Conservation (phyloP, 2,329 filamentous ascomycete species). For the Calonectria pteridis region DNA sequence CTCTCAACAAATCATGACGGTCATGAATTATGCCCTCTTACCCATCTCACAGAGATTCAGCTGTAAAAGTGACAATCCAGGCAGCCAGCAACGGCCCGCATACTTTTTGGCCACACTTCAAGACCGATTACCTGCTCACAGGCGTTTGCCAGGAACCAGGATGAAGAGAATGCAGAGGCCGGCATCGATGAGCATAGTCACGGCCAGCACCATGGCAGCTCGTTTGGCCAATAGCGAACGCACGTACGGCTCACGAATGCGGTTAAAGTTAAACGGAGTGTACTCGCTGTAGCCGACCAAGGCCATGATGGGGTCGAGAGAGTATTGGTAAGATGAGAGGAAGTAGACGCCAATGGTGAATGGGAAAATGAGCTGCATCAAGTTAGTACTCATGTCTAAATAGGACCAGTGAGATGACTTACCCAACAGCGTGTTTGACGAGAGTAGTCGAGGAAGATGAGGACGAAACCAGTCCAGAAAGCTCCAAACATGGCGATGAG, state of each 20-base stretch:
- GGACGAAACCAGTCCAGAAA: slow-evolving; percentile 93
- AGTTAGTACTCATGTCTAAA: slow-evolving; percentile 24
- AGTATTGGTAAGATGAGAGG: slow-evolving; percentile 93
- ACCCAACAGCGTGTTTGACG: slow-evolving; percentile 86
- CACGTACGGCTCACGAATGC: slow-evolving; percentile 91
- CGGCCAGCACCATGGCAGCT: slow-evolving; percentile 81
- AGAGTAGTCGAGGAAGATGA: slow-evolving; percentile 89
- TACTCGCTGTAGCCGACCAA: slow-evolving; percentile 95
- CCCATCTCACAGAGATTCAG: slow-evolving; percentile 34
- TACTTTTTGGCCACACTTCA: slow-evolving; percentile 35
- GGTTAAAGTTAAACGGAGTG: slow-evolving; percentile 91
- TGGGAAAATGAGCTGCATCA: slow-evolving; percentile 76
- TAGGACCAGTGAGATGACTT: slow-evolving; percentile 53
- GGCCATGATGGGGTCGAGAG: slow-evolving; percentile 91
- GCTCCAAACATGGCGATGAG: slow-evolving; percentile 86
- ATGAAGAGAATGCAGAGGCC: slow-evolving; percentile 93
- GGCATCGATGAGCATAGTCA: slow-evolving; percentile 82
- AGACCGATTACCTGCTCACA: slow-evolving; percentile 59
- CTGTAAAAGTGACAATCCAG: slow-evolving; percentile 25
- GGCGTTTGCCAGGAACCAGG: slow-evolving; percentile 88
- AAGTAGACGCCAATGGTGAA: slow-evolving; percentile 93
- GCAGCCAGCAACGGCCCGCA: slow-evolving; percentile 41
- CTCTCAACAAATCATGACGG: slow-evolving; percentile 45
- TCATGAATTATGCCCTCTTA: slow-evolving; percentile 41
- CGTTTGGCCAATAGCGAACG: slow-evolving; percentile 87